Percentiles rank a stretch among this genome's conserved stretches.
Evolutionary conservation across 352 stramenopile genomes (phyloP).

Genomic region (Plasmopara viticola): DNA sequence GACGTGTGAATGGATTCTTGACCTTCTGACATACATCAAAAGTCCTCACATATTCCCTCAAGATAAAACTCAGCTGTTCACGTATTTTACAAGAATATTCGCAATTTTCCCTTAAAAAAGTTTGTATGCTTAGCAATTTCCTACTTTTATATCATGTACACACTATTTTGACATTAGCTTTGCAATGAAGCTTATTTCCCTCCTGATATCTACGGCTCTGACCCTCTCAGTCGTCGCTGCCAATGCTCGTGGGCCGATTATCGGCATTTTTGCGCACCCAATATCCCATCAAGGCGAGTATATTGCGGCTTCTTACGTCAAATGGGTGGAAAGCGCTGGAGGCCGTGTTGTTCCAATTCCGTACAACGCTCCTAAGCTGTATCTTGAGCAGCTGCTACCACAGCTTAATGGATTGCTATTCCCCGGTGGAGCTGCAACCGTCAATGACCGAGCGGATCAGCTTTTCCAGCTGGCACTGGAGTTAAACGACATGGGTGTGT

Average conservation of each 20-base stretch:
- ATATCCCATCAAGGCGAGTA: conserved; percentile 61
- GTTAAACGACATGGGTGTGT: conserved; percentile 58
- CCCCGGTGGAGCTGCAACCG: conserved; percentile 42
- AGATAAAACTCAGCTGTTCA: too few species aligned
- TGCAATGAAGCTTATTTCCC: conserved; percentile 3
- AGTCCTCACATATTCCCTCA: too few species aligned
- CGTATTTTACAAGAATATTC: too few species aligned
- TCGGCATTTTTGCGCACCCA: conserved; percentile 49
- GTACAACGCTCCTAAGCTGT: conserved; percentile 55
- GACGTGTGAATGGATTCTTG: too few species aligned
- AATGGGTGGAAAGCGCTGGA: conserved; percentile 72
- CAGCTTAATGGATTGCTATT: conserved; percentile 70
- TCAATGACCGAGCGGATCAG: conserved; percentile 52
- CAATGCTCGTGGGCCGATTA: conserved; percentile 30
- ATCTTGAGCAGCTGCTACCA: conserved; percentile 48
- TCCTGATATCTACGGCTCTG: conserved; percentile 8
- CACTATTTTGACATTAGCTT: not conserved
- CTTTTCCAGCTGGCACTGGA: conserved; percentile 52
- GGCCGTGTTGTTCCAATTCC: conserved; percentile 67
- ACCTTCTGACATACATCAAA: too few species aligned
- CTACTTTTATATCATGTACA: too few species aligned
- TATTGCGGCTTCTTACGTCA: conserved; percentile 75
- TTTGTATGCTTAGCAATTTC: too few species aligned
- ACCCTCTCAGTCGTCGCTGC: conserved; percentile 7
- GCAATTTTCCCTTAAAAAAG: too few species aligned